A percentile compares a stretch with the other conserved stretches of the same genome.
These are phyloP conservation scores for Tricholoma sp. DNA, from an alignment of 768 basidiomycete species.

Conservation along the genomic window DNA sequence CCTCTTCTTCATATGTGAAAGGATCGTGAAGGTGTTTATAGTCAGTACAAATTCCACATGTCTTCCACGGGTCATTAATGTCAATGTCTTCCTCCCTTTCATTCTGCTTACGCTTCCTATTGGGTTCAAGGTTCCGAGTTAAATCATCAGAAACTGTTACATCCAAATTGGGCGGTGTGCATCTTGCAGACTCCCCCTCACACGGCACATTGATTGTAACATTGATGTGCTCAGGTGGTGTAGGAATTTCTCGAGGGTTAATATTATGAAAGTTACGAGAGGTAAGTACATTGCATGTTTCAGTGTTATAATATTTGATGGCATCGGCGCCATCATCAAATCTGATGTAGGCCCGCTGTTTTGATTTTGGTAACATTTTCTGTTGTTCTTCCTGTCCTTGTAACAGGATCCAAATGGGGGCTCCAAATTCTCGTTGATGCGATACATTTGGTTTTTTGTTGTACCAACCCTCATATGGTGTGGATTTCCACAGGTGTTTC, in stretches of 20 bases:
- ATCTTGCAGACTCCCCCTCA: too few species aligned
- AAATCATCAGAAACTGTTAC: too few species aligned
- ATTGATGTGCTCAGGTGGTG: too few species aligned
- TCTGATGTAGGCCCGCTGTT: neutral
- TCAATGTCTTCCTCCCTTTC: too few species aligned
- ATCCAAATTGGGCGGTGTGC: too few species aligned
- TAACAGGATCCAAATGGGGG: slow-evolving; percentile 13
- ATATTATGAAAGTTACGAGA: neutral
- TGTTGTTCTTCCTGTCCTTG: slow-evolving; percentile 2
- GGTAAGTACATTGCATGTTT: neutral
- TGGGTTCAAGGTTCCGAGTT: too few species aligned
- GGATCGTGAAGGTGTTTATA: too few species aligned
- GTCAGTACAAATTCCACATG: too few species aligned
- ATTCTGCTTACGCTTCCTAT: too few species aligned
- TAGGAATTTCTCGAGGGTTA: neutral
- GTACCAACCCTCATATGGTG: slow-evolving; percentile 15
- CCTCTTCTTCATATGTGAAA: too few species aligned
- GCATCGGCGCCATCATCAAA: neutral
- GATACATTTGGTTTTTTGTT: slow-evolving; percentile 20
- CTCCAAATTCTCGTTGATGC: slow-evolving; percentile 18
- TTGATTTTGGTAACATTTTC: slow-evolving; percentile 4
- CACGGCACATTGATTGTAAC: too few species aligned
- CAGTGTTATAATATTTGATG: neutral
- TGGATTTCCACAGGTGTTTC: neutral
- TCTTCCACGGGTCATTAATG: too few species aligned